Conservation (phyloP, 2,329 filamentous ascomycete genomes). For the Fusarium tjaetaba region DNA sequence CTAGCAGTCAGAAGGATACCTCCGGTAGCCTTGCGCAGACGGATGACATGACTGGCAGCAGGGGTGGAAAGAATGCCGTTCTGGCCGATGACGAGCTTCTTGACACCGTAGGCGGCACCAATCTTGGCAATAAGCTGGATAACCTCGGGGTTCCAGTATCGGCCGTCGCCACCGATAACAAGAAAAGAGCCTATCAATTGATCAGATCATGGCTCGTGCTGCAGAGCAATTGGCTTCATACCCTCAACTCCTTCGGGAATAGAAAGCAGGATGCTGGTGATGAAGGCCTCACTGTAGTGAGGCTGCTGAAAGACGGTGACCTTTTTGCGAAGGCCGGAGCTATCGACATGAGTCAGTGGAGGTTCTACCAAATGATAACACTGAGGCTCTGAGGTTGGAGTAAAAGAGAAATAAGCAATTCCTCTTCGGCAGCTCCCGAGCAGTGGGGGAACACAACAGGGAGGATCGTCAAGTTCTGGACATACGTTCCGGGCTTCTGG, state of each 20-base stretch:
- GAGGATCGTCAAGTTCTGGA: constrained; percentile 47
- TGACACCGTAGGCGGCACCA: constrained; percentile 94
- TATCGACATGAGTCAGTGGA: constrained; percentile 51
- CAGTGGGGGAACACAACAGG: constrained; percentile 19
- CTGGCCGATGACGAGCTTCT: constrained; percentile 97
- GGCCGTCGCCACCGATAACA: constrained; percentile 96
- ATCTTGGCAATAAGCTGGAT: constrained; percentile 98
- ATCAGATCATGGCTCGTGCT: constrained; percentile 29
- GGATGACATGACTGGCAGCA: constrained; percentile 94
- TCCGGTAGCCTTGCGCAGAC: constrained; percentile 92
- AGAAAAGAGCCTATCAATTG: constrained; percentile 72
- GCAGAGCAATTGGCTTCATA: constrained; percentile 45
- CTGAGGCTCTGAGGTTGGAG: not conserved
- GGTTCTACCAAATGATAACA: not conserved
- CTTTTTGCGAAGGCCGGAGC: constrained; percentile 98
- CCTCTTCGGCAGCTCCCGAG: constrained; percentile 1
- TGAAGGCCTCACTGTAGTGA: constrained; percentile 96
- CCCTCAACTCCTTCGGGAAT: constrained; percentile 94
- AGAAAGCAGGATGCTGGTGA: constrained; percentile 92
- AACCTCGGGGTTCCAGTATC: constrained; percentile 97
- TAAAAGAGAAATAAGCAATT: not conserved
- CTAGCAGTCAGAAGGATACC: constrained; percentile 97
- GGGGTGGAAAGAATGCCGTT: constrained; percentile 97
- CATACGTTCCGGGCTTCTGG: constrained; percentile 99
- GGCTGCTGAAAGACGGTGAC: constrained; percentile 96